Conservation (phyloP, 2,329 filamentous ascomycete species). For the Sordariomycetes sp. region DNA sequence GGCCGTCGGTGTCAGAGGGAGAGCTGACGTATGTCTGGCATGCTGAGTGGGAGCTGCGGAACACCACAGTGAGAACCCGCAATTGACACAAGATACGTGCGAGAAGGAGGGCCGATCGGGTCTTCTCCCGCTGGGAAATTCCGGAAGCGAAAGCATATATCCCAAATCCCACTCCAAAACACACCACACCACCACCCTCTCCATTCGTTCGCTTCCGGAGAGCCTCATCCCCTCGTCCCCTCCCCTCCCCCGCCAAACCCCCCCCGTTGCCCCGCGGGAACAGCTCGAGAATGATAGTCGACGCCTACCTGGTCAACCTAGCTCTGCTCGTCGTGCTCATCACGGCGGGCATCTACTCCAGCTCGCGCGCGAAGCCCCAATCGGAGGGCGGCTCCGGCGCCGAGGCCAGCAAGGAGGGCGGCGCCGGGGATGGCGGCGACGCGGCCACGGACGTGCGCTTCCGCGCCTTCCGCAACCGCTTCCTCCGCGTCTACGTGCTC, state of each 20-base stretch:
- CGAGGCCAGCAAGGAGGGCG: slow-evolving; percentile 5
- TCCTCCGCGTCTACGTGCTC: slow-evolving; percentile 16
- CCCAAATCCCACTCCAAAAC: too few relatives aligned
- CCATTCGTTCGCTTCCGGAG: too few relatives aligned
- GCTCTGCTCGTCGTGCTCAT: background rate
- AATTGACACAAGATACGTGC: too few relatives aligned
- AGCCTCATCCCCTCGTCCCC: background rate
- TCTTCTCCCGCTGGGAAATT: too few relatives aligned
- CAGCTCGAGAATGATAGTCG: background rate
- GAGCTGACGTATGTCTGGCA: too few relatives aligned
- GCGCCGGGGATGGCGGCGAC: slow-evolving; percentile 7
- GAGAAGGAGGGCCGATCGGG: too few relatives aligned
- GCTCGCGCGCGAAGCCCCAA: slow-evolving; percentile 6
- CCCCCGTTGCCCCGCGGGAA: background rate
- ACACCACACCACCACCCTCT: too few relatives aligned
- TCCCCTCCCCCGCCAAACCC: background rate
- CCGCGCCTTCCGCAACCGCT: slow-evolving; percentile 12
- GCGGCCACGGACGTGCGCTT: slow-evolving; percentile 5
- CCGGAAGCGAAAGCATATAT: too few relatives aligned
- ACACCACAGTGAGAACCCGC: too few relatives aligned
- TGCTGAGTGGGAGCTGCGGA: too few relatives aligned
- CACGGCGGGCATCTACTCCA: background rate
- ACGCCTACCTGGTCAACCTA: background rate
- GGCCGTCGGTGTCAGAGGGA: too few relatives aligned
- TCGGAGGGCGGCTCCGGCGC: background rate